Conservation (phyloP, 495 filamentous ascomycete genomes). For the Lasiosphaeria hispida region DNA sequence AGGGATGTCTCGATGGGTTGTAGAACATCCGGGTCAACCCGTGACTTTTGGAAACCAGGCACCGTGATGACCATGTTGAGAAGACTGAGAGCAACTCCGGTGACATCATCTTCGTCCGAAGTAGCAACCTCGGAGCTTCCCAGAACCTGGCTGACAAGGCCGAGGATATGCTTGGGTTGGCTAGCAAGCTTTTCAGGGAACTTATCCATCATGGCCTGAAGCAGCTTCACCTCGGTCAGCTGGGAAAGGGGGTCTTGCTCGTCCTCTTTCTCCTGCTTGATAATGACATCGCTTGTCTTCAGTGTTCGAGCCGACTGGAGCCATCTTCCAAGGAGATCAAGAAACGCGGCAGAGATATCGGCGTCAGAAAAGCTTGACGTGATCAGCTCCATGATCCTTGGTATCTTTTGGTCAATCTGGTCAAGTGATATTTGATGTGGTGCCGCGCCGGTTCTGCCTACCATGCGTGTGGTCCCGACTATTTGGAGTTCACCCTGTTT, state of each 20-base stretch:
- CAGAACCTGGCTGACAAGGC: constrained; percentile 60
- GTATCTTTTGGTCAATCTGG: constrained; percentile 48
- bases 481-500: constrained; percentile 30
- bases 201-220: constrained; percentile 64
- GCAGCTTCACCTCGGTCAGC: constrained; percentile 60
- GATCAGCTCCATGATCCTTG: constrained; percentile 56
- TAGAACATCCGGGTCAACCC: constrained; percentile 45
- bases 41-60: constrained; percentile 55
- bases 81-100: constrained; percentile 61
- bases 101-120: constrained; percentile 47
- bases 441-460: not conserved
- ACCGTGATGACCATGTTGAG: constrained; percentile 65
- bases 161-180: constrained; percentile 59
- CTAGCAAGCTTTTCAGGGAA: constrained; percentile 66
- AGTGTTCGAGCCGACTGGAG: constrained; percentile 38
- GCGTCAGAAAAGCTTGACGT: constrained; percentile 52
- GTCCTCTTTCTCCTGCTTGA: constrained; percentile 34
- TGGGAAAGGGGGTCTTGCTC: constrained; percentile 44
- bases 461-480: constrained; percentile 15
- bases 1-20: constrained; percentile 51
- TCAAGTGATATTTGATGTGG: constrained; percentile 10
- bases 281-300: constrained; percentile 12
- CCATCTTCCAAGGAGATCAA: constrained; percentile 62
- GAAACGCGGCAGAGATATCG: constrained; percentile 60
- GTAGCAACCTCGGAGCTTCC: constrained; percentile 19